A percentile compares a stretch with the other conserved stretches of the same genome.
phyloP scores from a whole-genome alignment of 2,329 filamentous ascomycete species.

The Phialemoniopsis sp. region DNA sequence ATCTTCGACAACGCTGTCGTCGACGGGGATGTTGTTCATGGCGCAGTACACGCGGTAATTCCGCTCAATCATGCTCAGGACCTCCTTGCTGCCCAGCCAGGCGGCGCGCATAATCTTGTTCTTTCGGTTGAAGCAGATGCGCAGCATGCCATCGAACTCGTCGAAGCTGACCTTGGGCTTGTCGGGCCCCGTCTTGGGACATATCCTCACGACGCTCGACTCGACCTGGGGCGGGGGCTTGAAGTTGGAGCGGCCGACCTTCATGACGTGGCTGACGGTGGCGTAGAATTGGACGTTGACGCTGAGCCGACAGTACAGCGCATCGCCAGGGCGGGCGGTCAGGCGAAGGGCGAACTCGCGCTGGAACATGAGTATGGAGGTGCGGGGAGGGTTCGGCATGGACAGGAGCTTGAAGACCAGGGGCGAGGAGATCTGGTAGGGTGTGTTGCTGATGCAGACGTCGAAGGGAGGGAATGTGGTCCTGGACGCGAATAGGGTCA shows the following conservation, averaged over 20 bases:
- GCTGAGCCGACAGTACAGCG: slow-evolving; percentile 83
- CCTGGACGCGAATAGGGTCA: slow-evolving; percentile 79
- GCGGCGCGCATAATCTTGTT: slow-evolving; percentile 84
- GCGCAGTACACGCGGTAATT: slow-evolving; percentile 92
- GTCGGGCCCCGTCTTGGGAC: slow-evolving; percentile 73
- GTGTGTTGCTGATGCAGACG: slow-evolving; percentile 77
- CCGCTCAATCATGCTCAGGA: slow-evolving; percentile 76
- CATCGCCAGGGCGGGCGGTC: slow-evolving; percentile 82
- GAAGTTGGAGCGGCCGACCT: slow-evolving; percentile 93
- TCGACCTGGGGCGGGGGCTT: slow-evolving; percentile 92
- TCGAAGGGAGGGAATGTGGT: slow-evolving; percentile 59
- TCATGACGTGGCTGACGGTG: slow-evolving; percentile 69
- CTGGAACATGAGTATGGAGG: slow-evolving; percentile 81
- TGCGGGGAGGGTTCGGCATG: slow-evolving; percentile 74
- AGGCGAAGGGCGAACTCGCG: slow-evolving; percentile 89
- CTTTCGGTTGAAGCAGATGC: slow-evolving; percentile 78
- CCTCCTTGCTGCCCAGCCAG: slow-evolving; percentile 75
- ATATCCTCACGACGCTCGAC: slow-evolving; percentile 85
- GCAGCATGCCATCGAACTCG: slow-evolving; percentile 88
- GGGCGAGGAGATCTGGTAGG: slow-evolving; percentile 80
- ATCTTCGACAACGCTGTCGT: slow-evolving; percentile 54
- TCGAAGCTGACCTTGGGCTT: slow-evolving; percentile 87
- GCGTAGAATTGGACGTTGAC: slow-evolving; percentile 92
- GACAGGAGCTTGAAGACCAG: slow-evolving; percentile 84
- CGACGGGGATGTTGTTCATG: slow-evolving; percentile 74